These are phyloP conservation scores for Tolypocladium capitatum DNA, from an alignment of 2,329 filamentous ascomycete species.

Conservation along the genomic window DNA sequence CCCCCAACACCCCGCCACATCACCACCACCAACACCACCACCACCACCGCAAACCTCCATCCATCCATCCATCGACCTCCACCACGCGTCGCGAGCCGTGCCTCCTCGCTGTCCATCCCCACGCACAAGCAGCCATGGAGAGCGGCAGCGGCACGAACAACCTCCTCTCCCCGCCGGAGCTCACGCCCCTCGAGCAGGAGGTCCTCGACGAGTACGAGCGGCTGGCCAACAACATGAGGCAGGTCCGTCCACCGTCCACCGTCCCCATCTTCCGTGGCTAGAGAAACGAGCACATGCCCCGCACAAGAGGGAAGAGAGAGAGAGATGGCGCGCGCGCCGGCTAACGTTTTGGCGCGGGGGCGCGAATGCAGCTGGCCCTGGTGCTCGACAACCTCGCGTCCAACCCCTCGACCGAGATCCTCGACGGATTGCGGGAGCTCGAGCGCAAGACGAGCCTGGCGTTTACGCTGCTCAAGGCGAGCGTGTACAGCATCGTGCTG, in stretches of 20 bases:
- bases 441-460: slow-evolving; percentile 92
- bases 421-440: slow-evolving; percentile 74
- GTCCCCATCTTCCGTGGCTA: no score
- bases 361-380: slow-evolving; percentile 31
- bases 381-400: slow-evolving; percentile 51
- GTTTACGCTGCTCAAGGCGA: slow-evolving; percentile 92
- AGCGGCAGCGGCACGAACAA: slow-evolving; percentile 4
- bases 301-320: no score
- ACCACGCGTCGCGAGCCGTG: not conserved
- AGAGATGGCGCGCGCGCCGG: not conserved
- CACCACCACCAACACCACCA: not conserved
- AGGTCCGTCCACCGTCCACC: slow-evolving; percentile 39
- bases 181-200: slow-evolving; percentile 79
- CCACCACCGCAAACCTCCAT: no score
- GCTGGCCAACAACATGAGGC: slow-evolving; percentile 80
- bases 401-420: slow-evolving; percentile 64
- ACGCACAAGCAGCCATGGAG: slow-evolving; percentile 5
- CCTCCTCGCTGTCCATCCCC: not conserved
- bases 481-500: slow-evolving; percentile 95
- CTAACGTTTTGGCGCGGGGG: not conserved
- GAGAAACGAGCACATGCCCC: no score
- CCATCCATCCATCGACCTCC: not conserved
- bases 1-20: not conserved
- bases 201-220: slow-evolving; percentile 88
- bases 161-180: slow-evolving; percentile 35